Base-by-base conservation (phyloP, 192 early-diverging fungal species). In the Backusella mclennaniae region DNA sequence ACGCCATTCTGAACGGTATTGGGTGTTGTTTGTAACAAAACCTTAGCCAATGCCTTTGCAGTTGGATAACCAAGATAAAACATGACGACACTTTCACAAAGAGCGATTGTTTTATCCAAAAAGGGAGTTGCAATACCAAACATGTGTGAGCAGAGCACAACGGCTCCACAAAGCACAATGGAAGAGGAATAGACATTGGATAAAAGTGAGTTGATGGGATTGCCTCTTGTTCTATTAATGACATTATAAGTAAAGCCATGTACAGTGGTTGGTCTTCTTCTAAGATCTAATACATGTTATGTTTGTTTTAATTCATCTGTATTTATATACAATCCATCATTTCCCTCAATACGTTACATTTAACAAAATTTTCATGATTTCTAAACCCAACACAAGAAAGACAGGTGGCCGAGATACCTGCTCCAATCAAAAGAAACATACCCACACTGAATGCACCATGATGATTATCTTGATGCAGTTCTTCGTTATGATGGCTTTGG, bases 21-120 rank as follows among this genome's bases (percentile, higher is more conserved):
- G 1, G 89, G 89, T 3, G 87, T 84, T 9, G 87, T 90, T 68
- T 90, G 89, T 26, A 90, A 69, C 11, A 90, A 63, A 0, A 90
- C 70, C 73, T 88, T 88, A 6, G 84, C 83, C 35, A 88, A 72
- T 4, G 82, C 84, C 41, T 78, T 85, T 33, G 86, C 78, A 31
- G 86, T 71, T 4, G 89, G 89, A 2, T 76, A 80, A 15, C 83
- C 89, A 31, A 88, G 69, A 14, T 76, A 84, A 67, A 87, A 86
- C 85, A 90, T 88, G 5, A 84, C 52, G 0, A 84, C 39, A 4
- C 85, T 82, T 63, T 87, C 84, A n/a, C 42, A 68, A 8, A 88
- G 80, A 4, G 89, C 86, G 1, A 87, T 56, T 6, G 86, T 6
- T 23, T 87, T 87, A 56, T 90, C 89, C 1, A 88, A 33, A 73